Percentiles rank a stretch among this genome's conserved stretches.
phyloP scores from a whole-genome alignment of 352 stramenopile genomes.

The Globisporangium yorkense region DNA sequence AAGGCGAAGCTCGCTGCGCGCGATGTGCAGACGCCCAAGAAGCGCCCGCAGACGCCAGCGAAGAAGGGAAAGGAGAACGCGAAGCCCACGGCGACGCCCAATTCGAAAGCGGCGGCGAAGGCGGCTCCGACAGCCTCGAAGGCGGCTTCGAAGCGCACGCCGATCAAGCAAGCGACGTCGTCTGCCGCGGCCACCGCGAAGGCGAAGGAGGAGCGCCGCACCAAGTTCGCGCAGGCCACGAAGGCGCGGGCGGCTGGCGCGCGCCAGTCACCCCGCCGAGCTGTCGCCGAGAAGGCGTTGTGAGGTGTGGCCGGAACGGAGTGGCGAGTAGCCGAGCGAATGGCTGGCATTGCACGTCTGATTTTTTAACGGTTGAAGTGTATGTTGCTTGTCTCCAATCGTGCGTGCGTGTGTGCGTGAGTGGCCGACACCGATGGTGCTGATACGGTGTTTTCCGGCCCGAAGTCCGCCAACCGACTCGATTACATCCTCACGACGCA shows the following conservation, averaged over 20 bases:
- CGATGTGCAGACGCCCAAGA: constrained; percentile 16
- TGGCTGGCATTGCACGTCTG: not conserved
- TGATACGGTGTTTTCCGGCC: too few relatives aligned
- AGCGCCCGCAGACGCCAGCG: constrained; percentile 11
- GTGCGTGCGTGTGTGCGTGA: too few relatives aligned
- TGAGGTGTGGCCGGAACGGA: not conserved
- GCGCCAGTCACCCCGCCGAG: constrained; percentile 10
- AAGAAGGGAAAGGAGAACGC: constrained; percentile 18
- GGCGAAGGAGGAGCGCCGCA: constrained; percentile 26
- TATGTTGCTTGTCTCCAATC: not conserved
- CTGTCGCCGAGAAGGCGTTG: not conserved
- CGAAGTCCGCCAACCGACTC: too few relatives aligned
- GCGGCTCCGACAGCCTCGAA: constrained; percentile 18
- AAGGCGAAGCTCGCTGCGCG: constrained; percentile 10
- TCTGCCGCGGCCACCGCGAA: constrained; percentile 4
- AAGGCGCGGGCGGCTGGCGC: constrained; percentile 21
- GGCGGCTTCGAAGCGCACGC: constrained; percentile 15
- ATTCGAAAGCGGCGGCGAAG: constrained; percentile 8
- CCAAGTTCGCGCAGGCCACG: constrained; percentile 31
- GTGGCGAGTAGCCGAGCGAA: too few relatives aligned
- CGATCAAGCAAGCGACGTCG: constrained; percentile 19
- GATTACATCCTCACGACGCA: too few relatives aligned
- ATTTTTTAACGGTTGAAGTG: not conserved
- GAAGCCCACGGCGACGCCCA: constrained; percentile 12
- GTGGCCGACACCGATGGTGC: too few relatives aligned